A percentile compares a stretch with the other conserved stretches of the same genome.
These are phyloP conservation scores for Castanea crenata DNA, from an alignment of 306 rosid genomes.

Conservation along the genomic window DNA sequence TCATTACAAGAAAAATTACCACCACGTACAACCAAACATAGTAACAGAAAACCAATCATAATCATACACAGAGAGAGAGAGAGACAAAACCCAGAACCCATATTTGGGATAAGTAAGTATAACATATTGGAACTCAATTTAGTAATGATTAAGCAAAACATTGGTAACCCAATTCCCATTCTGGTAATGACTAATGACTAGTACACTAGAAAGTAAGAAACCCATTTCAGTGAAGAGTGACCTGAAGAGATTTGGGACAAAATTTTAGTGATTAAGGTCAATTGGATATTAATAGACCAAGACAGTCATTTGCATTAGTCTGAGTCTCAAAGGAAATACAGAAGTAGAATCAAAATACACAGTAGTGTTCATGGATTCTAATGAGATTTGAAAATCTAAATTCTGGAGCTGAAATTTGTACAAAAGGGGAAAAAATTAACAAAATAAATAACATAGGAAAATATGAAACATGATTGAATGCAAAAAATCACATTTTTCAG, in stretches of 20 bases:
- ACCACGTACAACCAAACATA: neutral
- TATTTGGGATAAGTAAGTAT: neutral
- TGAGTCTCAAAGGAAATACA: neutral
- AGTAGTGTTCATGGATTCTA: neutral
- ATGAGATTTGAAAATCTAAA: neutral
- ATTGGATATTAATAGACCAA: neutral
- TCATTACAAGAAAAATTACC: neutral
- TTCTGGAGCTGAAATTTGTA: no score
- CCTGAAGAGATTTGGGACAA: constrained; percentile 1
- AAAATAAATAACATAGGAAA: neutral
- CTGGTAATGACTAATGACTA: neutral
- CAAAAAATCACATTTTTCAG: neutral
- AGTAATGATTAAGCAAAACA: neutral
- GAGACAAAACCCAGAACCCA: neutral
- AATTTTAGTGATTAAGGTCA: neutral
- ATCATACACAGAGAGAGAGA: neutral
- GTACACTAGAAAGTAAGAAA: neutral
- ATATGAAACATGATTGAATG: neutral
- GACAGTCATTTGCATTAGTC: neutral
- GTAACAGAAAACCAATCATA: neutral
- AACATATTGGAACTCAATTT: neutral
- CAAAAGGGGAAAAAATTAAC: no score
- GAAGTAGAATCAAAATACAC: neutral
- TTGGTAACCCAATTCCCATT: no score
- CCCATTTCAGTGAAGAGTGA: neutral